Evolutionary conservation across 1,284 basidiomycete species (phyloP).

Genomic region (Ustilago tritici): DNA sequence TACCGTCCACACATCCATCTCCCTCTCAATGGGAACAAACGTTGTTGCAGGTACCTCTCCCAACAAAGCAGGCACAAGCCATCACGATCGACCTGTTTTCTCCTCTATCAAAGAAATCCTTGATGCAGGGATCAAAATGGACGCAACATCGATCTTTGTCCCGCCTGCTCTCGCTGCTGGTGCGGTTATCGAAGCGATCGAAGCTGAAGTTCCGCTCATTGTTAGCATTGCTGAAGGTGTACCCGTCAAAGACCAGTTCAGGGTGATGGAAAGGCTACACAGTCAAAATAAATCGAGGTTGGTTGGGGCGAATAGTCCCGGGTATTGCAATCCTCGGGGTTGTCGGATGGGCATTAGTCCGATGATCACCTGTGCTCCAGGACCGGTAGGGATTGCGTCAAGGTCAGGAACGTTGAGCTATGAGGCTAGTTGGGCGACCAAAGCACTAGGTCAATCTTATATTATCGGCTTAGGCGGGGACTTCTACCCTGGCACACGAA

Average conservation of each 20-base stretch:
- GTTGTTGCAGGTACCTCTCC: constrained; percentile 56
- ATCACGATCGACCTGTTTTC: constrained; percentile 53
- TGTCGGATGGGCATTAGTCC: constrained; percentile 56
- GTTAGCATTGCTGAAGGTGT: constrained; percentile 60
- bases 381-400: constrained; percentile 53
- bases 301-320: constrained; percentile 58
- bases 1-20: constrained; percentile 51
- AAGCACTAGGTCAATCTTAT: constrained; percentile 49
- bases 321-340: constrained; percentile 56
- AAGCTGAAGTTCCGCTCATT: constrained; percentile 55
- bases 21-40: constrained; percentile 55
- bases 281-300: constrained; percentile 48
- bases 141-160: constrained; percentile 59
- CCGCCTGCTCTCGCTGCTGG: constrained; percentile 53
- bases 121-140: constrained; percentile 32
- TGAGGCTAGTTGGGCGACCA: constrained; percentile 53
- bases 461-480: constrained; percentile 61
- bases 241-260: constrained; percentile 55
- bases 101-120: constrained; percentile 40
- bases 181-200: constrained; percentile 61
- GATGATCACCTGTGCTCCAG: constrained; percentile 41
- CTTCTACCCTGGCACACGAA: constrained; percentile 65
- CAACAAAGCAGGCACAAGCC: constrained; percentile 46
- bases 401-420: constrained; percentile 64
- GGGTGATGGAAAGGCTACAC: constrained; percentile 56